Percentiles rank a stretch among this genome's conserved stretches.
These are phyloP conservation scores for Oligophagozyma castellii DNA, from an alignment of 1,139 yeast genomes.

Conservation along the genomic window DNA sequence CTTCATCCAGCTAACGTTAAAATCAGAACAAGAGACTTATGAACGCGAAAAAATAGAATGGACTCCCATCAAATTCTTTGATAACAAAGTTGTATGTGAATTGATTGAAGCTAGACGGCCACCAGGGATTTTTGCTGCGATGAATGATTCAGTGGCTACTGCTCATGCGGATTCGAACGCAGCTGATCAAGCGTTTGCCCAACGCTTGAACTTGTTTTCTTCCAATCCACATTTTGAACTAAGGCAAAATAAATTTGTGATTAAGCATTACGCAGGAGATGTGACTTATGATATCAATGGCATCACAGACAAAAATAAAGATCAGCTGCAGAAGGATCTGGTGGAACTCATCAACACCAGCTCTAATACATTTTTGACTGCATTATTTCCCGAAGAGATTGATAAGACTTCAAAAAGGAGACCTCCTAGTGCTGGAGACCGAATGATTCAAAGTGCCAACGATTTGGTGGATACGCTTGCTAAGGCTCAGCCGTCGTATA, in stretches of 20 bases:
- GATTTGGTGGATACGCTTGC: slow-evolving; percentile 80
- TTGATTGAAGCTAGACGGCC: slow-evolving; percentile 90
- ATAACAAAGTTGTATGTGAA: slow-evolving; percentile 94
- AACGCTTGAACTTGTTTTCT: slow-evolving; percentile 75
- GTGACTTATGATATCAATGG: slow-evolving; percentile 83
- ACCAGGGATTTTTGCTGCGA: slow-evolving; percentile 92
- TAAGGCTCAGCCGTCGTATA: slow-evolving; percentile 84
- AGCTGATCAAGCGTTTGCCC: slow-evolving; percentile 93
- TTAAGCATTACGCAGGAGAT: slow-evolving; percentile 98
- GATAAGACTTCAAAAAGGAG: slow-evolving; percentile 67
- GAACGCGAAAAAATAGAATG: slow-evolving; percentile 90
- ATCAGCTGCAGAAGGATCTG: slow-evolving; percentile 79
- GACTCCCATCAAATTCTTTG: slow-evolving; percentile 96
- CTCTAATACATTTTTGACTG: slow-evolving; percentile 47
- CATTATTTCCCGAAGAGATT: slow-evolving; percentile 64
- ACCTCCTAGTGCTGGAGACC: slow-evolving; percentile 96
- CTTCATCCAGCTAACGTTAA: slow-evolving; percentile 85
- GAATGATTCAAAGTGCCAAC: slow-evolving; percentile 85
- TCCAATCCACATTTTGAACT: slow-evolving; percentile 80
- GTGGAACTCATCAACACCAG: slow-evolving; percentile 68
- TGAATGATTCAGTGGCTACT: slow-evolving; percentile 94
- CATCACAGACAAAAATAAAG: slow-evolving; percentile 96
- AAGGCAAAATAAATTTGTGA: slow-evolving; percentile 74
- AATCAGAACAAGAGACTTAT: slow-evolving; percentile 96
- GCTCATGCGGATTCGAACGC: slow-evolving; percentile 97